These are phyloP conservation scores for Metarhizium brunneum DNA, from an alignment of 2,329 filamentous ascomycete genomes.

Conservation along the genomic window DNA sequence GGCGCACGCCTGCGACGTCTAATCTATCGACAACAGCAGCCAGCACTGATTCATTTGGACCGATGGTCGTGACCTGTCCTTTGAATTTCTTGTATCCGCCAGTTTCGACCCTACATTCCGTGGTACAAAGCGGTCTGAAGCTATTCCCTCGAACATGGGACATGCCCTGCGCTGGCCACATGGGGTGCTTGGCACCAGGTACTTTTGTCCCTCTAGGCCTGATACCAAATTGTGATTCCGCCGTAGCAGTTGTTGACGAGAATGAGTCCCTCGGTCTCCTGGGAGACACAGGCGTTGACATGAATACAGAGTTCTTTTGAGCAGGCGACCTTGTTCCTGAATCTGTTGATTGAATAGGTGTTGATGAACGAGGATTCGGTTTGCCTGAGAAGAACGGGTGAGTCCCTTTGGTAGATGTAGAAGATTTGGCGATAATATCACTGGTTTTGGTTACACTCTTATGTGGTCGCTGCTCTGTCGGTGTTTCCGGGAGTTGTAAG, in stretches of 20 bases:
- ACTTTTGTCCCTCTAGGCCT: slow-evolving; percentile 43
- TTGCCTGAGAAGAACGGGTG: slow-evolving; percentile 36
- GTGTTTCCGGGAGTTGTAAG: slow-evolving; percentile 15
- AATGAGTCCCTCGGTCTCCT: slow-evolving; percentile 27
- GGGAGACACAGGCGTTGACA: slow-evolving; percentile 45
- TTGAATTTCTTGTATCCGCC: slow-evolving; percentile 36
- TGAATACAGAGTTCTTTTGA: slow-evolving; percentile 33
- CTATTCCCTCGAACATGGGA: slow-evolving; percentile 49
- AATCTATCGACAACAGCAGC: slow-evolving; percentile 16
- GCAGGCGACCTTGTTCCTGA: slow-evolving; percentile 15
- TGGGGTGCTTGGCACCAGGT: slow-evolving; percentile 55
- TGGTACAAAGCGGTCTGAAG: not conserved
- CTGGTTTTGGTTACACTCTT: not conserved
- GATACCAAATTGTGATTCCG: slow-evolving; percentile 32
- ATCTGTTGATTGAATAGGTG: slow-evolving; percentile 12
- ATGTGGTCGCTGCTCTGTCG: slow-evolving; percentile 6
- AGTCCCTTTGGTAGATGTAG: slow-evolving; percentile 18
- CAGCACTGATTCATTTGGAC: slow-evolving; percentile 34
- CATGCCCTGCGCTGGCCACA: slow-evolving; percentile 62
- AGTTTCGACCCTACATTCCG: not conserved
- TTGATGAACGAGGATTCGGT: slow-evolving; percentile 16
- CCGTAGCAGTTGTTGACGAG: slow-evolving; percentile 15
- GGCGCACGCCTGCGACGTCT: slow-evolving; percentile 17
- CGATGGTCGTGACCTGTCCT: slow-evolving; percentile 32
- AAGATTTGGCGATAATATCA: slow-evolving; percentile 10